Percentiles rank a stretch among this genome's conserved stretches.
Evolutionary conservation across 1,284 basidiomycete species (phyloP).

Genomic region (Chalciporus sp.): DNA sequence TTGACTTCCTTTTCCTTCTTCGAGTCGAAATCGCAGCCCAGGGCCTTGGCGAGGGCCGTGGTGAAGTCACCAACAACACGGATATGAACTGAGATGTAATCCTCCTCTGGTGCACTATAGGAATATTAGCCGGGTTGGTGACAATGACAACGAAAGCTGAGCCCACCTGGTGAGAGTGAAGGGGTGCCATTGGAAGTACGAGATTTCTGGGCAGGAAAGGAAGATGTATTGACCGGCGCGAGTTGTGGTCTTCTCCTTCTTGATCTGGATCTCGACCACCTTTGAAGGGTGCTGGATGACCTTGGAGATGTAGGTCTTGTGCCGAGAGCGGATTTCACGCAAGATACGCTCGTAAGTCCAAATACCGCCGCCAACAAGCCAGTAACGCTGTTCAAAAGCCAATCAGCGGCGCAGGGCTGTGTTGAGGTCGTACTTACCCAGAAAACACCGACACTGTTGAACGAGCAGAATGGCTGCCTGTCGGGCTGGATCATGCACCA

Average conservation of each 20-base stretch:
- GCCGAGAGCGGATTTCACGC: conserved; percentile 84
- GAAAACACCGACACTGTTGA: conserved; percentile 85
- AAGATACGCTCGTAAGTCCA: conserved; percentile 86
- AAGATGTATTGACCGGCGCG: conserved; percentile 90
- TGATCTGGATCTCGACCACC: conserved; percentile 91
- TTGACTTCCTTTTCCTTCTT: conserved; percentile 52
- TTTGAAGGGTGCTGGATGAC: conserved; percentile 91
- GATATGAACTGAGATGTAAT: conserved; percentile 89
- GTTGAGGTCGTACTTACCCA: conserved; percentile 61
- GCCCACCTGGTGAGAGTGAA: conserved; percentile 82
- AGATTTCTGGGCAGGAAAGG: conserved; percentile 82
- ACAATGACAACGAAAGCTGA: not conserved
- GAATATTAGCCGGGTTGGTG: conserved; percentile 2
- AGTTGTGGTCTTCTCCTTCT: conserved; percentile 83
- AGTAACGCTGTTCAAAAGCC: conserved; percentile 66
- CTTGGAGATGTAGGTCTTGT: conserved; percentile 88
- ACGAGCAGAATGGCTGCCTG: conserved; percentile 81
- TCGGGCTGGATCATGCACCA: conserved; percentile 95
- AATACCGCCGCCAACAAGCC: conserved; percentile 84
- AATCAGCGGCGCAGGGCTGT: conserved; percentile 1
- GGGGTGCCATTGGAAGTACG: conserved; percentile 94
- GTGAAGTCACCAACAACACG: conserved; percentile 89
- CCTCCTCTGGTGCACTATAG: conserved; percentile 81
- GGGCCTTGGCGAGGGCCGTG: conserved; percentile 69
- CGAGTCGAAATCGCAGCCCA: conserved; percentile 81